These are phyloP conservation scores for Chlamydomonas sp. DNA, from an alignment of 139 green algal species.

Conservation along the genomic window DNA sequence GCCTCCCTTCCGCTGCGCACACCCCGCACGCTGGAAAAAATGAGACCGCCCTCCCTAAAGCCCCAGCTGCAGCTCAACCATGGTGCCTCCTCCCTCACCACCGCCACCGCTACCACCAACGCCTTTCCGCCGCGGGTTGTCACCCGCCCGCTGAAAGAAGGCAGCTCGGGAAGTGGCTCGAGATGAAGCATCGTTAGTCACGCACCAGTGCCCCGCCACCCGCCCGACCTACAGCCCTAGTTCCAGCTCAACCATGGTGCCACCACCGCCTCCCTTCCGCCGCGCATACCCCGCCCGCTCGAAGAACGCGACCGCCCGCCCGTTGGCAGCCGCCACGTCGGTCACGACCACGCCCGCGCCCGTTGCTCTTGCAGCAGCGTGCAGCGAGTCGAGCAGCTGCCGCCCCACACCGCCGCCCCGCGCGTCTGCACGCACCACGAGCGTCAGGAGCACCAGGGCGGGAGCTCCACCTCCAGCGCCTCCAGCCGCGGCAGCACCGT, in stretches of 20 bases:
- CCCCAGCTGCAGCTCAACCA: too few relatives aligned
- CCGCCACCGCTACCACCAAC: too few relatives aligned
- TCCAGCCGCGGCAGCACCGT: too few relatives aligned
- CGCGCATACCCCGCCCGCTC: neutral
- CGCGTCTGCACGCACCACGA: neutral
- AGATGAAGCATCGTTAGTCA: too few relatives aligned
- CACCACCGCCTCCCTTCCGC: neutral
- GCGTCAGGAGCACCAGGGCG: neutral
- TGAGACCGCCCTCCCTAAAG: neutral
- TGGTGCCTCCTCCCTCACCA: too few relatives aligned
- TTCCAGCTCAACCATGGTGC: slow-evolving; percentile 1
- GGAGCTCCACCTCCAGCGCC: too few relatives aligned
- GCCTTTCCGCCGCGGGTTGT: too few relatives aligned
- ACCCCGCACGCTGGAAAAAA: slow-evolving; percentile 3
- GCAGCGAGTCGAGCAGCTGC: neutral
- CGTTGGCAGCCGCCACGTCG: neutral
- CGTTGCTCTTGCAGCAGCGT: neutral
- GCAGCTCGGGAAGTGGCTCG: too few relatives aligned
- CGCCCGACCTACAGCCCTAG: too few relatives aligned
- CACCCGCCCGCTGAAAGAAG: too few relatives aligned
- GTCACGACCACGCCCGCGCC: too few relatives aligned
- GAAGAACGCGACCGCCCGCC: neutral
- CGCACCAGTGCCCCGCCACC: too few relatives aligned
- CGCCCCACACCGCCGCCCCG: neutral
- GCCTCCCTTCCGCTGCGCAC: neutral